These are phyloP conservation scores for Chytridium lagenaria DNA, from an alignment of 371 early-diverging fungal genomes.

Conservation along the genomic window DNA sequence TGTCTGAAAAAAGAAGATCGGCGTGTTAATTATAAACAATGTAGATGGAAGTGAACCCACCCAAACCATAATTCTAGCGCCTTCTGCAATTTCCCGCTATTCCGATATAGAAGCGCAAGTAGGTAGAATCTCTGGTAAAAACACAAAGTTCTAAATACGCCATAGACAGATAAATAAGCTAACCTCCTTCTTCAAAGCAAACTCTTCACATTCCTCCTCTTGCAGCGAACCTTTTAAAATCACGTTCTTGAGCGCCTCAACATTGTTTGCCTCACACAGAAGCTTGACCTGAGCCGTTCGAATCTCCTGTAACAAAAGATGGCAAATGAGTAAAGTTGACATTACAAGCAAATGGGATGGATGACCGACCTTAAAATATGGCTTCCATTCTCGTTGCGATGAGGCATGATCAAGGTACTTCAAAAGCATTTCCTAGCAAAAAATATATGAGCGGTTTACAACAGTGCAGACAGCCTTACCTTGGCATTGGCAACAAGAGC, in stretches of 20 bases:
- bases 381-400: not conserved
- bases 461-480: constrained; percentile 25
- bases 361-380: not conserved
- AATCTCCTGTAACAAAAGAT: constrained; percentile 59
- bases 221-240: constrained; percentile 63
- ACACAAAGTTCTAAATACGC: no score
- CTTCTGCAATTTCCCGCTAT: constrained; percentile 57
- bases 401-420: constrained; percentile 1
- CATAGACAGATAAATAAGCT: constrained; percentile 27
- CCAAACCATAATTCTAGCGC: constrained; percentile 71
- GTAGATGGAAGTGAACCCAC: constrained; percentile 57
- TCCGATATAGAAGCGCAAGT: constrained; percentile 67
- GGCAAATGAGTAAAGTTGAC: constrained; percentile 8
- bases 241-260: constrained; percentile 50
- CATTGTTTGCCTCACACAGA: constrained; percentile 58
- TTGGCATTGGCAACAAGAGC: constrained; percentile 66
- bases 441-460: not conserved
- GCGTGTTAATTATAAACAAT: not conserved
- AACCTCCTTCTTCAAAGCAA: constrained; percentile 52
- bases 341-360: not conserved
- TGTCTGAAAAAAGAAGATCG: not conserved
- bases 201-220: constrained; percentile 59
- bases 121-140: constrained; percentile 72
- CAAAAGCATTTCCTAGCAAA: constrained; percentile 15
- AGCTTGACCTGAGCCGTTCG: constrained; percentile 72